Conservation (phyloP, 1,284 basidiomycete species). For the Pseudozyma sp. region DNA sequence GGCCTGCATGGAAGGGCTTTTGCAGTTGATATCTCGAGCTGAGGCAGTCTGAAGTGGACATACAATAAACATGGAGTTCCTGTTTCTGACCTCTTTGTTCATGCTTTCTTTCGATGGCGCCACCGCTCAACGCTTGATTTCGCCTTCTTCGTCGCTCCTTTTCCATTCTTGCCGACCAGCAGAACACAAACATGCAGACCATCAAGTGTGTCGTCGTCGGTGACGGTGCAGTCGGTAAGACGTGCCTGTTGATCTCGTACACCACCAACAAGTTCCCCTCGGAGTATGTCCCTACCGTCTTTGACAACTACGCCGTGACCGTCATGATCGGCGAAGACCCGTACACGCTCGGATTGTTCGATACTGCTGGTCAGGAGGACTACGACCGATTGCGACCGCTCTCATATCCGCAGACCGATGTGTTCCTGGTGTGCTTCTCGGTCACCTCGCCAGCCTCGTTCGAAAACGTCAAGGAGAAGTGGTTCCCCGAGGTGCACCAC, state of each 20-base stretch:
- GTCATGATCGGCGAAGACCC: slow-evolving; percentile 99
- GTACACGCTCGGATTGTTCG: slow-evolving; percentile 96
- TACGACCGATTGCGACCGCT: slow-evolving; percentile 98
- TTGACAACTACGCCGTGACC: slow-evolving; percentile 98
- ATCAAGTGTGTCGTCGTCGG: slow-evolving; percentile 92
- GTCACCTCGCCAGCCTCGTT: slow-evolving; percentile 98
- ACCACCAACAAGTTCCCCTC: slow-evolving; percentile 84
- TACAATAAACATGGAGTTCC: too few relatives aligned
- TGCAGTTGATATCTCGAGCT: too few relatives aligned
- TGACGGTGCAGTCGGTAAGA: slow-evolving; percentile 99
- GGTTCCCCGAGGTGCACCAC: slow-evolving; percentile 99
- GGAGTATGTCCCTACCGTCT: slow-evolving; percentile 96
- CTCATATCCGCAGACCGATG: slow-evolving; percentile 99
- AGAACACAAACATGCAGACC: slow-evolving; percentile 63
- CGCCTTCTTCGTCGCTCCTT: too few relatives aligned
- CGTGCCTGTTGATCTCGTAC: slow-evolving; percentile 98
- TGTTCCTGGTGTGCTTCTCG: slow-evolving; percentile 99
- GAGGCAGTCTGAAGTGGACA: too few relatives aligned
- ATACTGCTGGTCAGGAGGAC: slow-evolving; percentile 99
- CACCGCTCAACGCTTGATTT: too few relatives aligned
- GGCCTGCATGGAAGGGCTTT: too few relatives aligned
- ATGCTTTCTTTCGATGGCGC: too few relatives aligned
- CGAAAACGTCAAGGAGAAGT: slow-evolving; percentile 99
- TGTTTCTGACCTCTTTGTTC: too few relatives aligned
- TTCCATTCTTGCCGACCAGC: not conserved